Base-by-base conservation (phyloP, 208 protist genomes). In the Naegleria gruberi region DNA sequence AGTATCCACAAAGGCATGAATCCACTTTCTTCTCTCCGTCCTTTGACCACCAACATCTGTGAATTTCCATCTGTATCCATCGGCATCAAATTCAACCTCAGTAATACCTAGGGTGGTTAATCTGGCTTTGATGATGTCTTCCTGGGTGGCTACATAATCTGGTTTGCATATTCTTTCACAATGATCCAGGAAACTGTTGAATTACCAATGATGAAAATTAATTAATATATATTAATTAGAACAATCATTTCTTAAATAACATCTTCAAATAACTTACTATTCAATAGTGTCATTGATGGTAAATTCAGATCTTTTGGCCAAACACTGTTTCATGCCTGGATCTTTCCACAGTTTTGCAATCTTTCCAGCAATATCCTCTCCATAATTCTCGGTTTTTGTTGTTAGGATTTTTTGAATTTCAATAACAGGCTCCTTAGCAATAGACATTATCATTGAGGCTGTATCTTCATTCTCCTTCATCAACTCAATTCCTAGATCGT, bases 281-380 rank as follows among this genome's bases (percentile, higher is more conserved):
- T 43, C 15, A 51, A 93, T 92, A 73, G 93, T 90, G 91, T 95
- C 92, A 89, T 90, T 89, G 19, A 95, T 43, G 82, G 95, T 93
- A 90, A 94, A 95, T 43, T 93, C 88, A 84, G 90, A 90, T 84
- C 90, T 89, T 46, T 90, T 85, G 37, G 84, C 15, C 73, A 91
- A 94, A 17, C 90, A 42, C 19, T 87, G 74, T 90, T 89, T 74
- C 26, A 95, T 93, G 40, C 90, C 90, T 10, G 37, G 6, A 91
- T 95, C 94, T 0, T 19, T 44, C 94, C 94, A 95, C 17, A 95
- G 42, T 17, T 77, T 92, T 91, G 74, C 23, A 94, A 94, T 51
- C 89, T 88, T 23, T 34, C 6, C 88, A 95, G 92, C 5, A 5
- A 34, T 93, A 92, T 95, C n/a, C 94, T 51, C 17, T 77, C 47